These are phyloP conservation scores for Halenospora varia DNA, from an alignment of 495 filamentous ascomycete genomes.

Conservation along the genomic window DNA sequence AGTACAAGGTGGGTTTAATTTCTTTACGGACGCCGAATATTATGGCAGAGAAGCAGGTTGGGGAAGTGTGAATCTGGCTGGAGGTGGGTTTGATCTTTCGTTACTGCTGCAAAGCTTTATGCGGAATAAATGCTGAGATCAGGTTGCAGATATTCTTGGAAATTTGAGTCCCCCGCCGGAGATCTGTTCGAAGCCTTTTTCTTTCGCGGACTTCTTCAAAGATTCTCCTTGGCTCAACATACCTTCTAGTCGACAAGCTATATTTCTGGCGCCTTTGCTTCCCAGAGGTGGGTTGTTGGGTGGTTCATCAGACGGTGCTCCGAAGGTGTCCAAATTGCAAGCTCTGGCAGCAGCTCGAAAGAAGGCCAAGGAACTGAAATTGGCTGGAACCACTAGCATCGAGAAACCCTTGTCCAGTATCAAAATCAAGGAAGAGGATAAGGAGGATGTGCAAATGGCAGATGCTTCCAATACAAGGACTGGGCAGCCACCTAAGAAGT, in stretches of 20 bases:
- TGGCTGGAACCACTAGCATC: conserved; percentile 29
- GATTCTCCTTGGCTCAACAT: conserved; percentile 86
- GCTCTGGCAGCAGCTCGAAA: conserved; percentile 81
- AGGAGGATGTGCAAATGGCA: neutral
- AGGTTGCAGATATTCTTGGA: neutral
- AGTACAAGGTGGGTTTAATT: conserved; percentile 22
- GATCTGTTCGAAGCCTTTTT: conserved; percentile 22
- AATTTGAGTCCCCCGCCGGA: too few species aligned
- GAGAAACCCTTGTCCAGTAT: conserved; percentile 25
- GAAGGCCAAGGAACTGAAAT: conserved; percentile 67
- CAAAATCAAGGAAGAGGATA: neutral
- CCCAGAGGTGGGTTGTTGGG: conserved; percentile 68
- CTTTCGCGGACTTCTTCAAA: conserved; percentile 57
- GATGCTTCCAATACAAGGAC: neutral
- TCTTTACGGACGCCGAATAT: conserved; percentile 1
- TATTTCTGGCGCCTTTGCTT: conserved; percentile 59
- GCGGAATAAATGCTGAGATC: neutral
- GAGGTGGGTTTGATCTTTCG: conserved; percentile 12
- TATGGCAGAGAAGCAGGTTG: neutral
- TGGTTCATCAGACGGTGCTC: conserved; percentile 53
- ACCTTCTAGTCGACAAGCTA: conserved; percentile 61
- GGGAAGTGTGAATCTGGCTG: neutral
- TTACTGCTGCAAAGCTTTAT: neutral
- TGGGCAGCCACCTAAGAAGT: neutral
- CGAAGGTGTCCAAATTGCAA: conserved; percentile 88